A percentile compares a stretch with the other conserved stretches of the same genome.
phyloP scores from a whole-genome alignment of 2,329 filamentous ascomycete genomes.

The Hymenoscyphus infarciens region DNA sequence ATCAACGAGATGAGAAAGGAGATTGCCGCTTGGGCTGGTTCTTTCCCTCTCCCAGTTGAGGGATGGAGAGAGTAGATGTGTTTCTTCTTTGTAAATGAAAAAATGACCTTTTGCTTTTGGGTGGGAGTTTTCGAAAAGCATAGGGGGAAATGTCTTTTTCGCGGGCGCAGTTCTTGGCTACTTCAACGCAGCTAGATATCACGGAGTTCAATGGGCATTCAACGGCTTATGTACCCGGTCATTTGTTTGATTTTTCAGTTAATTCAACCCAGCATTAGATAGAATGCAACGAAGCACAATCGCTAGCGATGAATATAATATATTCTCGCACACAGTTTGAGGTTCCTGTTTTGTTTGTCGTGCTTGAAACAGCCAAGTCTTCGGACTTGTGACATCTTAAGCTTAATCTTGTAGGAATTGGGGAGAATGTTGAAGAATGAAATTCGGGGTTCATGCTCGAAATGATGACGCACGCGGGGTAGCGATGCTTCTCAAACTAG shows the following conservation, averaged over 20 bases:
- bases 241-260: conserved; percentile 1
- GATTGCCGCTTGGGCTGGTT: conserved; percentile 80
- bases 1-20: conserved; percentile 86
- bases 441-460: background rate
- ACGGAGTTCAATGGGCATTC: conserved; percentile 23
- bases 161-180: conserved; percentile 22
- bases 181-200: conserved; percentile 32
- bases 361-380: no score
- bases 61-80: conserved; percentile 51
- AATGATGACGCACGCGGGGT: conserved; percentile 22
- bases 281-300: conserved; percentile 3
- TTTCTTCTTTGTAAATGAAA: background rate
- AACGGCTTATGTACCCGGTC: conserved; percentile 16
- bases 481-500: conserved; percentile 1
- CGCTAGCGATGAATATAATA: conserved; percentile 6
- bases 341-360: no score
- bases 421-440: background rate
- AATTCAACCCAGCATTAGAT: conserved; percentile 2
- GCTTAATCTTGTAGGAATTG: no score
- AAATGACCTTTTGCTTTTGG: conserved; percentile 13
- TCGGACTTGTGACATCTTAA: no score
- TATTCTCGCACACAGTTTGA: background rate
- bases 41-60: conserved; percentile 89
- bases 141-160: conserved; percentile 10
- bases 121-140: conserved; percentile 15